Evolutionary conservation across 2,329 filamentous ascomycete species (phyloP).

Genomic region (Pestalotiopsis sp.): DNA sequence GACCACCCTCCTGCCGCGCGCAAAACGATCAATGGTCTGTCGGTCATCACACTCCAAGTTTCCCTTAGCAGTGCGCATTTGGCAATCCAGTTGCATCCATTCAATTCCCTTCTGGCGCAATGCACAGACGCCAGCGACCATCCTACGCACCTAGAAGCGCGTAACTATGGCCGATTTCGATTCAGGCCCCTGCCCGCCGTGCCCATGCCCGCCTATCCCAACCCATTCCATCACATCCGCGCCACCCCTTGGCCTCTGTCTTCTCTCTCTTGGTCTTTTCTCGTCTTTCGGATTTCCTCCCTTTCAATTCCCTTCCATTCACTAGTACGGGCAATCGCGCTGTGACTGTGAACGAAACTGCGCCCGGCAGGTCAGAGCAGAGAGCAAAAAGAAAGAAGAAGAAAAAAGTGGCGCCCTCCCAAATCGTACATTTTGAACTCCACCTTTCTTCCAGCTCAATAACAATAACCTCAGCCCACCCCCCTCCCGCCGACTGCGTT

Average conservation of each 20-base stretch:
- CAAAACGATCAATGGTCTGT: background rate
- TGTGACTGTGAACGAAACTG: background rate
- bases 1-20: background rate
- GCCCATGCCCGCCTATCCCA: background rate
- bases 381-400: background rate
- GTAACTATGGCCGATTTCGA: background rate
- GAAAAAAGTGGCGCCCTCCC: background rate
- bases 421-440: background rate
- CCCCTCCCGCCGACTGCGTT: background rate
- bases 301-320: background rate
- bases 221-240: background rate
- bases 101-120: background rate
- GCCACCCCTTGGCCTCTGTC: background rate
- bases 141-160: background rate
- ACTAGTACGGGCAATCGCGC: background rate
- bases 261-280: background rate
- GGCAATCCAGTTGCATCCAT: background rate
- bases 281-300: background rate
- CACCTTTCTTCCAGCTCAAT: background rate
- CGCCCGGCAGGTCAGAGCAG: background rate
- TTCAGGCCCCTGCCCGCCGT: background rate
- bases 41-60: background rate
- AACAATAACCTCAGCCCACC: background rate
- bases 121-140: background rate
- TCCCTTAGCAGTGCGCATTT: background rate